phyloP scores from a whole-genome alignment of 441 rosid genomes.

The Gossypium lobatum region DNA sequence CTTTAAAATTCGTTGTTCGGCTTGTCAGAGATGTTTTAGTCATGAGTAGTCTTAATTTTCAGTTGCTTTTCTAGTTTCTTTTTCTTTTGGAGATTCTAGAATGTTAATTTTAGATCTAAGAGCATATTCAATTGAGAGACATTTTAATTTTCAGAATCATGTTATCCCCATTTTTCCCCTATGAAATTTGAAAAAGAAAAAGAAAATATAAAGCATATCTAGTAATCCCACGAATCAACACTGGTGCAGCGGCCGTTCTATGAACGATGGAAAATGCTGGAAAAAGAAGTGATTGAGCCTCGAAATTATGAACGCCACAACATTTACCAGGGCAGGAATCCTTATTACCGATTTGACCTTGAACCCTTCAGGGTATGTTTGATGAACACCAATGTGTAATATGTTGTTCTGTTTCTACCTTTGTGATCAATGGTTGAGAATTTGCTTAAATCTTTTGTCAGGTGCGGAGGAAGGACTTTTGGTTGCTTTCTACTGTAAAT shows the following conservation, averaged over 20 bases:
- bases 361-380: slow-evolving; percentile 92
- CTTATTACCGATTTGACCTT: slow-evolving; percentile 77
- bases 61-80: background rate
- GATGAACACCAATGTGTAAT: slow-evolving; percentile 10
- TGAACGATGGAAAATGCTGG: slow-evolving; percentile 99
- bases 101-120: background rate
- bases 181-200: background rate
- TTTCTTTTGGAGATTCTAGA: background rate
- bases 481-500: slow-evolving; percentile 82
- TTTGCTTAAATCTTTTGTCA: slow-evolving; percentile 28
- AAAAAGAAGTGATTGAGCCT: slow-evolving; percentile 91
- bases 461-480: slow-evolving; percentile 98
- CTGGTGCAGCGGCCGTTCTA: slow-evolving; percentile 80
- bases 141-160: slow-evolving; percentile 2
- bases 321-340: slow-evolving; percentile 61
- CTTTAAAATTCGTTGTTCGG: background rate
- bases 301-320: slow-evolving; percentile 74
- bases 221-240: slow-evolving; percentile 12
- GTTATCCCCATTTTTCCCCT: background rate
- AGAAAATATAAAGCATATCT: background rate
- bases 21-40: background rate
- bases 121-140: background rate
- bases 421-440: slow-evolving; percentile 16
- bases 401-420: slow-evolving; percentile 1
- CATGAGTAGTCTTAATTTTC: background rate